Evolutionary conservation across 78 protist species (phyloP).

Genomic region (Dictyostelium brefeldianum): DNA sequence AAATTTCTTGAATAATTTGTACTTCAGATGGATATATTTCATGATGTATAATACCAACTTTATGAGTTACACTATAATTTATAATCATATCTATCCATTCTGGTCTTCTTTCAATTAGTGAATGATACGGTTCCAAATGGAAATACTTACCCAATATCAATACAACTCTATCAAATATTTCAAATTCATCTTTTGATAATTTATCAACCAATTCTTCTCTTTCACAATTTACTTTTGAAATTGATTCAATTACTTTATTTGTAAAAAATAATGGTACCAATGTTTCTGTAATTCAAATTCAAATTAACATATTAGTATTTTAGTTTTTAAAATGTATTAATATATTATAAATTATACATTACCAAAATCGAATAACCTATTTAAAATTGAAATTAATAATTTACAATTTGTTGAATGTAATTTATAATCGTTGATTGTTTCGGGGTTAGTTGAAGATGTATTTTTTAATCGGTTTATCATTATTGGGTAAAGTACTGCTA

Average conservation of each 20-base stretch:
- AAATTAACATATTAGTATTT: neutral
- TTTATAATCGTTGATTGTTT: neutral
- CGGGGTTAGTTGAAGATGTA: neutral
- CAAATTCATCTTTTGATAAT: constrained; percentile 25
- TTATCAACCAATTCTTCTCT: neutral
- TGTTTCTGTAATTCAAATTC: neutral
- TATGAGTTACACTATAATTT: constrained; percentile 13
- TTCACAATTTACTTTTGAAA: constrained; percentile 24
- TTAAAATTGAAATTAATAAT: constrained; percentile 21
- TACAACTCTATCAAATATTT: constrained; percentile 11
- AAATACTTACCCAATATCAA: constrained; percentile 32
- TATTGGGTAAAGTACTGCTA: neutral
- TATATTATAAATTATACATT: no score
- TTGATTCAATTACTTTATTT: constrained; percentile 34
- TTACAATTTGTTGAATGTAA: neutral
- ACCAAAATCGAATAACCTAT: constrained; percentile 53
- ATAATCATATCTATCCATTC: constrained; percentile 64
- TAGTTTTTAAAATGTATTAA: neutral
- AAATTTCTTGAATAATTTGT: neutral
- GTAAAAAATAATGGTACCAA: constrained; percentile 31
- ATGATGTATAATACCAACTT: constrained; percentile 12
- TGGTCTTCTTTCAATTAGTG: constrained; percentile 52
- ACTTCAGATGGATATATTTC: constrained; percentile 8
- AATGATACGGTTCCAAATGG: constrained; percentile 47
- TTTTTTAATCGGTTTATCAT: constrained; percentile 3